phyloP scores from a whole-genome alignment of 805 yeast species.

The Candida suzukii region DNA sequence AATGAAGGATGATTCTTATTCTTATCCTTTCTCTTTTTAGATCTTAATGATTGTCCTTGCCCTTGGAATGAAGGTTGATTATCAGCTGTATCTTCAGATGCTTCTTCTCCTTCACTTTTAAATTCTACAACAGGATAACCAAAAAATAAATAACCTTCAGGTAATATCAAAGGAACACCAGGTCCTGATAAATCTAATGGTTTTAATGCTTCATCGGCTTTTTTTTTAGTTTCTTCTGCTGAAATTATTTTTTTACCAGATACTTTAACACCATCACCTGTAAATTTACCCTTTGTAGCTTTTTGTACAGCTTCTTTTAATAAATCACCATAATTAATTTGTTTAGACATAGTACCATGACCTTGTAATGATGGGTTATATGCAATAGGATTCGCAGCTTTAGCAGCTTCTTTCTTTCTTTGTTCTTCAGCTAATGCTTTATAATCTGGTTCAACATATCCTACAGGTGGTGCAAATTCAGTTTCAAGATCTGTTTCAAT shows the following conservation, averaged over 20 bases:
- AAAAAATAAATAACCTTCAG: constrained; percentile 84
- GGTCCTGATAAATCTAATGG: constrained; percentile 49
- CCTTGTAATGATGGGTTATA: constrained; percentile 26
- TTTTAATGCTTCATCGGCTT: constrained; percentile 21
- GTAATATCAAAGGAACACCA: constrained; percentile 67
- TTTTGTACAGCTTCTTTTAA: constrained; percentile 34
- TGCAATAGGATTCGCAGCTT: constrained; percentile 31
- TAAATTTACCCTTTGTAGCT: constrained; percentile 28
- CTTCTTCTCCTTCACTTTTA: constrained; percentile 26
- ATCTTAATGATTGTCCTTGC: constrained; percentile 66
- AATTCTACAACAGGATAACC: constrained; percentile 76
- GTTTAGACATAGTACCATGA: constrained; percentile 68
- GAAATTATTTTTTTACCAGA: constrained; percentile 47
- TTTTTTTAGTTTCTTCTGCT: constrained; percentile 11
- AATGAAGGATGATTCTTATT: constrained; percentile 43
- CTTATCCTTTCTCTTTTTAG: constrained; percentile 47
- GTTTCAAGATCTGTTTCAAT: constrained; percentile 96
- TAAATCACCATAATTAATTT: constrained; percentile 57
- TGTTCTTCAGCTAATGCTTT: constrained; percentile 23
- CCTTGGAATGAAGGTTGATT: constrained; percentile 41
- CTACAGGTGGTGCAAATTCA: constrained; percentile 98
- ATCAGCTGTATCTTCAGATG: constrained; percentile 13
- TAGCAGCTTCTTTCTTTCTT: constrained; percentile 32
- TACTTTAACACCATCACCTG: constrained; percentile 63
- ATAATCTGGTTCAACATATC: constrained; percentile 89